phyloP scores from a whole-genome alignment of 2,329 filamentous ascomycete genomes.

The Xylaria digitata region DNA sequence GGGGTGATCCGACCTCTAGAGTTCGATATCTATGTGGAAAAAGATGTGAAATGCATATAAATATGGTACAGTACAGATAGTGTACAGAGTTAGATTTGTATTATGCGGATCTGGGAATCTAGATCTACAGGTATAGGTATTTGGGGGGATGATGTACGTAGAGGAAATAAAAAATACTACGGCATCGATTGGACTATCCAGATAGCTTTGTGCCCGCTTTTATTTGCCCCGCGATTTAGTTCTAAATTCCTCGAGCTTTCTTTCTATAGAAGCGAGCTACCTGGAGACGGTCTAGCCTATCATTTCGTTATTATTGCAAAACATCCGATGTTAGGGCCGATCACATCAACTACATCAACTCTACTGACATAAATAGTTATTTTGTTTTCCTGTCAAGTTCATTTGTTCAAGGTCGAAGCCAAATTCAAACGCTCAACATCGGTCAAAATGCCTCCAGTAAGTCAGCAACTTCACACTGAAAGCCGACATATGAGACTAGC shows the following conservation, averaged over 20 bases:
- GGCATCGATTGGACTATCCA: background rate
- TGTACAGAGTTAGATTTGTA: too few species aligned
- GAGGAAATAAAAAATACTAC: too few species aligned
- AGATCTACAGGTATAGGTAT: background rate
- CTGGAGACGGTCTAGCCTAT: too few species aligned
- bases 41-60: background rate
- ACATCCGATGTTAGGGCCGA: slow-evolving; percentile 54
- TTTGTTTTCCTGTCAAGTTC: too few species aligned
- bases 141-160: too few species aligned
- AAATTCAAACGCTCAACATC: background rate
- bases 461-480: background rate
- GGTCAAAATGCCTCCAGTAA: slow-evolving; percentile 36
- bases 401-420: background rate
- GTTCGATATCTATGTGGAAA: background rate
- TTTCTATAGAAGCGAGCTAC: too few species aligned
- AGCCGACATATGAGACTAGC: background rate
- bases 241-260: slow-evolving; percentile 44
- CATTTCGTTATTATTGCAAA: background rate
- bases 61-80: background rate
- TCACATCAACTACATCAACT: background rate
- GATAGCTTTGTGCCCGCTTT: background rate
- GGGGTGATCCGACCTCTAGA: background rate
- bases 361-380: background rate
- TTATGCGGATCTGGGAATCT: too few species aligned
- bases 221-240: slow-evolving; percentile 44